phyloP scores from a whole-genome alignment of 768 basidiomycete genomes.

The Russula earlei region DNA sequence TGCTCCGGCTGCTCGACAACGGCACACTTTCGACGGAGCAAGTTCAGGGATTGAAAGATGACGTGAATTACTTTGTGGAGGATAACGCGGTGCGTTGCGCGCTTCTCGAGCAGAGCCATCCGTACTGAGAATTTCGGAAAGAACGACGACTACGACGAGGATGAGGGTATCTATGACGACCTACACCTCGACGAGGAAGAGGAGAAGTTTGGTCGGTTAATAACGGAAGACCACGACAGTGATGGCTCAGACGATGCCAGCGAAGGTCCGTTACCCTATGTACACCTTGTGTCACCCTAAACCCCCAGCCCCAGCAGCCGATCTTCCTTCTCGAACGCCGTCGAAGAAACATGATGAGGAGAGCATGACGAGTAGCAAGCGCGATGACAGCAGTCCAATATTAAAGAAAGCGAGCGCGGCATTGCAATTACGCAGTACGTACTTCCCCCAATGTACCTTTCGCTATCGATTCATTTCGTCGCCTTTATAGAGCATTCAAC shows the following conservation, averaged over 20 bases:
- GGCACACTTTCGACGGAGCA: slow-evolving; percentile 78
- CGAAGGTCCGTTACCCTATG: slow-evolving; percentile 44
- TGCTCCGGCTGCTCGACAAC: slow-evolving; percentile 88
- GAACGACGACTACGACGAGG: slow-evolving; percentile 97
- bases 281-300: background rate
- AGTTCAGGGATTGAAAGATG: slow-evolving; percentile 78
- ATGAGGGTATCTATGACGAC: slow-evolving; percentile 96
- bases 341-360: slow-evolving; percentile 77
- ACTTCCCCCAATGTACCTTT: background rate
- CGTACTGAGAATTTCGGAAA: slow-evolving; percentile 2
- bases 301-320: slow-evolving; percentile 27
- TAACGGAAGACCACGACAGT: slow-evolving; percentile 65
- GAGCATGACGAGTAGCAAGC: slow-evolving; percentile 62
- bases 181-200: slow-evolving; percentile 96
- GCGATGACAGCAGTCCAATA: slow-evolving; percentile 61
- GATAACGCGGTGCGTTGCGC: slow-evolving; percentile 73
- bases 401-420: slow-evolving; percentile 64
- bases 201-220: slow-evolving; percentile 76
- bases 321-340: slow-evolving; percentile 54
- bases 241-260: slow-evolving; percentile 69
- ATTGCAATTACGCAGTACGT: slow-evolving; percentile 64
- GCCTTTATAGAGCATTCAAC: slow-evolving; percentile 51
- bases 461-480: slow-evolving; percentile 4
- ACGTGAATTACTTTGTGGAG: slow-evolving; percentile 93
- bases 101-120: background rate